Conservation (phyloP, 2,329 filamentous ascomycete genomes). For the Periconia macrospinosa region DNA sequence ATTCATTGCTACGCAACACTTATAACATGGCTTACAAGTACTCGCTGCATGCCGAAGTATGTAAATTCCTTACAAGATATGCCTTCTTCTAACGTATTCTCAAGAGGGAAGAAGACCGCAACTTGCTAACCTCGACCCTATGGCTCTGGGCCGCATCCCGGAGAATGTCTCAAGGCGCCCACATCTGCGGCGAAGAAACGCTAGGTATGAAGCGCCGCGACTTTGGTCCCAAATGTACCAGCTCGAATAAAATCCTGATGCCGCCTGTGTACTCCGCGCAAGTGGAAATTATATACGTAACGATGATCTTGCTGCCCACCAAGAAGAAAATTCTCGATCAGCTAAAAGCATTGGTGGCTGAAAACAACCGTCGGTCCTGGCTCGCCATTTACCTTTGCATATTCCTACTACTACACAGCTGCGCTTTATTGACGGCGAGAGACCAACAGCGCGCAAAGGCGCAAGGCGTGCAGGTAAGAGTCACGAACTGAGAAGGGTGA, state of each 20-base stretch:
- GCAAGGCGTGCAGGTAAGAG: background rate
- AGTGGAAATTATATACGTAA: slow-evolving; percentile 3
- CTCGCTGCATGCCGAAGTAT: background rate
- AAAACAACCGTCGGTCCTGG: slow-evolving; percentile 4
- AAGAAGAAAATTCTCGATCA: slow-evolving; percentile 1
- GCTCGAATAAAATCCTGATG: slow-evolving; percentile 1
- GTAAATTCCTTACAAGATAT: background rate
- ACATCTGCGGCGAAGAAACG: slow-evolving; percentile 4
- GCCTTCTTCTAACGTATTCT: too few species aligned
- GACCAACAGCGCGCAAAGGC: background rate
- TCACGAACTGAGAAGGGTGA: background rate
- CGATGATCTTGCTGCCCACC: slow-evolving; percentile 1
- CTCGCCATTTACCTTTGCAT: slow-evolving; percentile 3
- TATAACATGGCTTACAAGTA: slow-evolving; percentile 6
- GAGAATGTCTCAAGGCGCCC: slow-evolving; percentile 1
- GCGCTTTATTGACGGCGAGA: slow-evolving; percentile 3
- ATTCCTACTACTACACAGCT: slow-evolving; percentile 5
- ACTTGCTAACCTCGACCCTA: background rate
- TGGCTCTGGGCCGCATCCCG: slow-evolving; percentile 3
- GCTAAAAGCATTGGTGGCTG: slow-evolving; percentile 1
- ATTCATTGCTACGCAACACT: background rate
- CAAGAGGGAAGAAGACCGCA: background rate
- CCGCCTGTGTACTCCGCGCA: slow-evolving; percentile 6
- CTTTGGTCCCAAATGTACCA: slow-evolving; percentile 1
- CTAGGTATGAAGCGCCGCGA: slow-evolving; percentile 3